Evolutionary conservation across 2,329 filamentous ascomycete genomes (phyloP).

Genomic region (Mollisiaceae sp.): DNA sequence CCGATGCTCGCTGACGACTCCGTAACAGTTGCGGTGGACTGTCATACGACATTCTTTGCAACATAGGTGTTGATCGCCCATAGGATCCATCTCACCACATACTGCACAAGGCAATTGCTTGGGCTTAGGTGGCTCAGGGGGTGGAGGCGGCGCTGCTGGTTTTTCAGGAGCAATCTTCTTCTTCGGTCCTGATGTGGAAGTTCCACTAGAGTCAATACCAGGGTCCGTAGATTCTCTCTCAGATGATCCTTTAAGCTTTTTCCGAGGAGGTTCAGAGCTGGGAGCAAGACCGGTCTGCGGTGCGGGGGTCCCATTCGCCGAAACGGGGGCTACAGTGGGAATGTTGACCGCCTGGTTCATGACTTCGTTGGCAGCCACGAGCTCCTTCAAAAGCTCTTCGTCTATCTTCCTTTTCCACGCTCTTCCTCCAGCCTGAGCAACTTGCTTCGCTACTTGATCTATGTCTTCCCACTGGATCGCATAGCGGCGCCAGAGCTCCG

Average conservation of each 20-base stretch:
- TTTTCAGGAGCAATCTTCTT: constrained; percentile 58
- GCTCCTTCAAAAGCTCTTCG: constrained; percentile 83
- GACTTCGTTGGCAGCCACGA: constrained; percentile 68
- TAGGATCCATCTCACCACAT: constrained; percentile 75
- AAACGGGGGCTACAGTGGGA: constrained; percentile 24
- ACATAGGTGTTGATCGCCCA: constrained; percentile 73
- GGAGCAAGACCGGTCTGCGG: constrained; percentile 32
- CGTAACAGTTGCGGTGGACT: constrained; percentile 92
- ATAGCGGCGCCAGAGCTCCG: constrained; percentile 93
- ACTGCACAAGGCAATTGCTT: constrained; percentile 83
- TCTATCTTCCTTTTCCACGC: constrained; percentile 89
- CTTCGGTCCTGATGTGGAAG: constrained; percentile 45
- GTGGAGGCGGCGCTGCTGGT: constrained; percentile 69
- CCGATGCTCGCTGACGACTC: constrained; percentile 71
- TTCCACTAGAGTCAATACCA: constrained; percentile 32
- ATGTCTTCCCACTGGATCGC: constrained; percentile 94
- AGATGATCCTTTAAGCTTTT: constrained; percentile 63
- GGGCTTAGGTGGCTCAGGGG: constrained; percentile 79
- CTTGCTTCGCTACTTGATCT: constrained; percentile 89
- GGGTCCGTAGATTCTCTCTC: constrained; percentile 47
- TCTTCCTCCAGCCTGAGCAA: constrained; percentile 77
- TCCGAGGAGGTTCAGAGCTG: constrained; percentile 61
- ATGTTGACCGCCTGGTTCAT: constrained; percentile 50
- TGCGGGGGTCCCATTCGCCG: constrained; percentile 35
- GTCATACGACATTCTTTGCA: constrained; percentile 90